A percentile compares a stretch with the other conserved stretches of the same genome.
These are phyloP conservation scores for Aristolochia contorta DNA, from an alignment of 164 flowering plant species.

Conservation along the genomic window DNA sequence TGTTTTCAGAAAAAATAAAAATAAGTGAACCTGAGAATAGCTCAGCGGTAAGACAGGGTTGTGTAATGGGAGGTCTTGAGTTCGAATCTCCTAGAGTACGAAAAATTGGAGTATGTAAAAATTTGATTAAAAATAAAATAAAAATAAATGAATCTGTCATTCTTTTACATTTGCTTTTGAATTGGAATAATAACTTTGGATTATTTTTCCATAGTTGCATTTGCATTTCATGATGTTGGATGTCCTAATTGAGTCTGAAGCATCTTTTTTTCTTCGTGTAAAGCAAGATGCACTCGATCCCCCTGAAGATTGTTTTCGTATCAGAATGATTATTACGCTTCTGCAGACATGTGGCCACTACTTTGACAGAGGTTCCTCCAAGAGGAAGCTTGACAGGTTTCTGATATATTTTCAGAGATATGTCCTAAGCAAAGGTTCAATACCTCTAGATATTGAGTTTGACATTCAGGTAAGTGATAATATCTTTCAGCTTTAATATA, in stretches of 20 bases:
- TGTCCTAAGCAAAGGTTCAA: conserved; percentile 76
- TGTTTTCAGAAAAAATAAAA: no score
- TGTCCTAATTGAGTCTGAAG: not conserved
- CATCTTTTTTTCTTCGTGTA: conserved; percentile 11
- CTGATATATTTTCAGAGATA: conserved; percentile 87
- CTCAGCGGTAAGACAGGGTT: no score
- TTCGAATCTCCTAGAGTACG: no score
- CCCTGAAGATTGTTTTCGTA: conserved; percentile 94
- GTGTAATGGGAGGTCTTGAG: no score
- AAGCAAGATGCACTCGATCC: conserved; percentile 93
- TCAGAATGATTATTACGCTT: conserved; percentile 85
- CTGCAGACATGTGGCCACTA: conserved; percentile 98
- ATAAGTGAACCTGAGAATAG: no score
- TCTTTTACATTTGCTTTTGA: no score
- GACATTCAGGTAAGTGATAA: conserved; percentile 79
- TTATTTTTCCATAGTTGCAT: no score
- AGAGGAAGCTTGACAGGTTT: conserved; percentile 87
- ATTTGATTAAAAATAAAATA: no score
- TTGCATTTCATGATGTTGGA: not conserved
- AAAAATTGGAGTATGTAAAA: no score
- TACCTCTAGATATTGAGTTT: conserved; percentile 92
- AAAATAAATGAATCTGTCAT: no score
- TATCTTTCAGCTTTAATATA: not conserved
- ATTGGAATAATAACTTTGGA: no score
- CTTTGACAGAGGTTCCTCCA: conserved; percentile 95